phyloP scores from a whole-genome alignment of 2,329 filamentous ascomycete species.

The Trichoderma koningiopsis region DNA sequence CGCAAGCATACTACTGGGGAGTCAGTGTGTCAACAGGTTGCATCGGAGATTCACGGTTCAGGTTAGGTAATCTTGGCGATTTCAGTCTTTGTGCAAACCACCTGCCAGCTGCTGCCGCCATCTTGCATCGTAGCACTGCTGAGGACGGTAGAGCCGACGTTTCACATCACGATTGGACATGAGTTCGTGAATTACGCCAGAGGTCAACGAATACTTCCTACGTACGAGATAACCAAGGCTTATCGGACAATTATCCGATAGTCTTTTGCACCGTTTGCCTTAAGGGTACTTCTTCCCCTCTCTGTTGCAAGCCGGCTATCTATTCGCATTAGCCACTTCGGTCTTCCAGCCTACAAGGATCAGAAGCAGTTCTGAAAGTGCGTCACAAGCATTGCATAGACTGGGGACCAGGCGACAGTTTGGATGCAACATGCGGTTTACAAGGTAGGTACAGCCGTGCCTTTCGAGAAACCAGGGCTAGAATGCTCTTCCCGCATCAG shows the following conservation, averaged over 20 bases:
- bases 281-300: background rate
- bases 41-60: background rate
- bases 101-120: background rate
- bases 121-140: background rate
- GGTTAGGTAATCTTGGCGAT: background rate
- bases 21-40: background rate
- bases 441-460: background rate
- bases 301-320: background rate
- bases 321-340: background rate
- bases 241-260: background rate
- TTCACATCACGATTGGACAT: background rate
- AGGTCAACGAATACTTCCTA: background rate
- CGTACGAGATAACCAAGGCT: background rate
- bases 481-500: background rate
- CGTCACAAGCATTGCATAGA: background rate
- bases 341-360: background rate
- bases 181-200: background rate
- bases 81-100: background rate
- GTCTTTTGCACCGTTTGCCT: background rate
- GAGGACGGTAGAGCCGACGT: constrained; percentile 2
- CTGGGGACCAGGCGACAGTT: background rate
- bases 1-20: constrained; percentile 10
- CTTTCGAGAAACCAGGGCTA: background rate
- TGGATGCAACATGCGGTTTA: background rate
- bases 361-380: background rate